These are phyloP conservation scores for Acacia acuminata DNA, from an alignment of 306 rosid genomes.

Conservation along the genomic window DNA sequence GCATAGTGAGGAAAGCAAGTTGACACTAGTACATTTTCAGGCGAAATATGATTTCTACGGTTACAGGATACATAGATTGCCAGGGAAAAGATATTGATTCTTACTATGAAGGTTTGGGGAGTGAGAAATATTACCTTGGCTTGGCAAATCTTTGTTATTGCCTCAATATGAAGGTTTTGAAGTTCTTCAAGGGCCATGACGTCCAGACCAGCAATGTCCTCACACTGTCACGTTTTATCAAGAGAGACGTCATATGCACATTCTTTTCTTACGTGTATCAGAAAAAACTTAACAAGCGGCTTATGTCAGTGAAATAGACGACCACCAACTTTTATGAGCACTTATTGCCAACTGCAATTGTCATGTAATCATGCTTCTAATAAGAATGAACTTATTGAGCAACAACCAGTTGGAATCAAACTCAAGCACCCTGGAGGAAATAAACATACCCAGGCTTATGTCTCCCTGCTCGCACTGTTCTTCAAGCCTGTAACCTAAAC, in stretches of 20 bases:
- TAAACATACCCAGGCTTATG: not conserved
- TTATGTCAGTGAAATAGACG: not conserved
- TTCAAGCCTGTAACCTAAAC: conserved; percentile 1
- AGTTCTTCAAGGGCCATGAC: conserved; percentile 65
- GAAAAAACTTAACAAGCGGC: conserved; percentile 7
- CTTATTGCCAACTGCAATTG: too few species aligned
- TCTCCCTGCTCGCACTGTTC: not conserved
- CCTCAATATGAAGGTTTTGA: conserved; percentile 76
- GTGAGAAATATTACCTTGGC: conserved; percentile 58
- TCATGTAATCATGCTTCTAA: not conserved
- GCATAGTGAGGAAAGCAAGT: not conserved
- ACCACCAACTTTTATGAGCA: not conserved
- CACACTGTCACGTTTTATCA: conserved; percentile 47
- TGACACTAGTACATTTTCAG: not conserved
- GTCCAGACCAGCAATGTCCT: conserved; percentile 61
- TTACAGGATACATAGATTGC: not conserved
- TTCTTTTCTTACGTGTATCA: not conserved
- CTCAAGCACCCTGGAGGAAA: not conserved
- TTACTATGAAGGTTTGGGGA: not conserved
- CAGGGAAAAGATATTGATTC: not conserved
- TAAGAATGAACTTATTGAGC: not conserved
- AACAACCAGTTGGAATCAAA: not conserved
- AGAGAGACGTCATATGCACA: conserved; percentile 15
- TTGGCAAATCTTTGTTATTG: conserved; percentile 74
- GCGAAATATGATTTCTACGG: not conserved